Percentiles rank a stretch among this genome's conserved stretches.
Conservation (phyloP, 2,329 filamentous ascomycete species). For the Cercospora beticola region DNA sequence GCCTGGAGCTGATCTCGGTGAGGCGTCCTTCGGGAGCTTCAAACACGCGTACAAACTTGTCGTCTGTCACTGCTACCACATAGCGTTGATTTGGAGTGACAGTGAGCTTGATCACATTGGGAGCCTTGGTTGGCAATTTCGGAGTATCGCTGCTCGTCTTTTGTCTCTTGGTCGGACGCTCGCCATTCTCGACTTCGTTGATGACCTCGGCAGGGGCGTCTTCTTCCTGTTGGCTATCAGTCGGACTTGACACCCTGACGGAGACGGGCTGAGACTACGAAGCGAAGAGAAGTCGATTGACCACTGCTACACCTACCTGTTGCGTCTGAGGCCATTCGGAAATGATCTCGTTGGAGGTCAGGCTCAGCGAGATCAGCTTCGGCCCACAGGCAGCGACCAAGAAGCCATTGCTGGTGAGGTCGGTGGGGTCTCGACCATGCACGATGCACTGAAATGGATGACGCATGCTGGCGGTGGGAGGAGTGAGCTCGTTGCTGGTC, state of each 20-base stretch:
- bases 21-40: conserved; percentile 64
- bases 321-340: conserved; percentile 57
- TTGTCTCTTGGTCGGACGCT: conserved; percentile 36
- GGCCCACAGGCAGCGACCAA: conserved; percentile 74
- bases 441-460: conserved; percentile 46
- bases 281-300: background rate
- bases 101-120: conserved; percentile 68
- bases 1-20: conserved; percentile 69
- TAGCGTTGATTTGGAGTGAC: conserved; percentile 64
- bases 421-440: conserved; percentile 23
- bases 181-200: conserved; percentile 18
- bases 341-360: conserved; percentile 58
- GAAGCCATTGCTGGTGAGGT: conserved; percentile 42
- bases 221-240: background rate
- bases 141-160: conserved; percentile 31
- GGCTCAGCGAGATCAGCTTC: conserved; percentile 66
- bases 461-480: conserved; percentile 29
- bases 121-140: conserved; percentile 44
- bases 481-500: background rate
- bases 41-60: conserved; percentile 87
- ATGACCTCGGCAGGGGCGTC: conserved; percentile 5
- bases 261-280: too few species aligned
- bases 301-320: conserved; percentile 2
- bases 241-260: background rate
- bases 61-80: conserved; percentile 78